phyloP scores from a whole-genome alignment of 129 eudicot species.

The Tanacetum coccineum region DNA sequence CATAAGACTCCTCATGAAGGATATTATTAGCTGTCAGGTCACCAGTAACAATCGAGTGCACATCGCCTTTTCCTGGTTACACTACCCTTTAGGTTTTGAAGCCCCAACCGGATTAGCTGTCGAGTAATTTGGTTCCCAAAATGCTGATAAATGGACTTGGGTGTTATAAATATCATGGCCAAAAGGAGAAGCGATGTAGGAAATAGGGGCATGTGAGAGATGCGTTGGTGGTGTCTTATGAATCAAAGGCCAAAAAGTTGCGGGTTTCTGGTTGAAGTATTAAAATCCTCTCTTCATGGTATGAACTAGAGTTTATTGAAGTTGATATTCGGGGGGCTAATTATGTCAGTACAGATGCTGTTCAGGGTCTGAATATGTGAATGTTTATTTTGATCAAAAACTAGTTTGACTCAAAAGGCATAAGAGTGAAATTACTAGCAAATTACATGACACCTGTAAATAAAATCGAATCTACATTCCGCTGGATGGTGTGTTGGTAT shows the following conservation, averaged over 20 bases:
- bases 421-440: neutral
- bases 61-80: neutral
- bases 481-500: neutral
- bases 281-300: neutral
- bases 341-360: constrained; percentile 1
- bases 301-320: constrained; percentile 1
- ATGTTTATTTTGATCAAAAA: neutral
- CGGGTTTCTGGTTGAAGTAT: neutral
- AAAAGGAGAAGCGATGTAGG: neutral
- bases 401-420: neutral
- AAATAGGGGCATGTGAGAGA: constrained; percentile 1
- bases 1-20: neutral
- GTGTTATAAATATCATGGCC: constrained; percentile 1
- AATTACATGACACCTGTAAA: neutral
- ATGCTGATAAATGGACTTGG: neutral
- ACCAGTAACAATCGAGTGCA: neutral
- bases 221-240: neutral
- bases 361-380: neutral
- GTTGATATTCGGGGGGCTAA: neutral
- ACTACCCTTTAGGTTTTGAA: constrained; percentile 7
- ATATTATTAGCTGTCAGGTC: neutral
- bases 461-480: neutral
- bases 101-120: neutral
- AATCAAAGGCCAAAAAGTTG: neutral
- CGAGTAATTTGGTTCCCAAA: constrained; percentile 1